These are phyloP conservation scores for Aspergillus bridgeri DNA, from an alignment of 495 filamentous ascomycete genomes.

Conservation along the genomic window DNA sequence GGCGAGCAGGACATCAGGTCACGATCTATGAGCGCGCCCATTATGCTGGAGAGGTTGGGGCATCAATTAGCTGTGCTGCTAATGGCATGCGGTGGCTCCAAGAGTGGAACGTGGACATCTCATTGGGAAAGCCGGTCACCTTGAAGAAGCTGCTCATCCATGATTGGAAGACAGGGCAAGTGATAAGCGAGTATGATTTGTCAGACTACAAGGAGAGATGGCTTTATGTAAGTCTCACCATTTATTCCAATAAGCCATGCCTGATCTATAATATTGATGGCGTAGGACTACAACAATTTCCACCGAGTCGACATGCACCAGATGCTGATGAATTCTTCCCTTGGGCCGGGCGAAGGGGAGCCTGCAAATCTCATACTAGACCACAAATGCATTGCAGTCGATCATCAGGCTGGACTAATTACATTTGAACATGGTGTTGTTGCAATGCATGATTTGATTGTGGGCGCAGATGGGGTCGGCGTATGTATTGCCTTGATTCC, in stretches of 20 bases:
- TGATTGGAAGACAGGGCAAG: slow-evolving; percentile 47
- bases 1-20: slow-evolving; percentile 61
- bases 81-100: slow-evolving; percentile 46
- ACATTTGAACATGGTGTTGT: slow-evolving; percentile 33
- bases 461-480: slow-evolving; percentile 46
- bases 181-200: slow-evolving; percentile 42
- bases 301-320: slow-evolving; percentile 54
- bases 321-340: slow-evolving; percentile 51
- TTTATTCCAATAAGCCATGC: not conserved
- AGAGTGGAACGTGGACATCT: slow-evolving; percentile 42
- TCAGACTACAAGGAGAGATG: slow-evolving; percentile 43
- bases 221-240: slow-evolving; percentile 26
- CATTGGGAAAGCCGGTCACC: slow-evolving; percentile 45
- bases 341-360: slow-evolving; percentile 36
- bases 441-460: slow-evolving; percentile 36
- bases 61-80: slow-evolving; percentile 42
- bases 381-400: slow-evolving; percentile 37
- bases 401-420: slow-evolving; percentile 33
- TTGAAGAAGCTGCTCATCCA: slow-evolving; percentile 46
- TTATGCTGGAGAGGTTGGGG: slow-evolving; percentile 42
- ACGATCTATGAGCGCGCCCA: slow-evolving; percentile 44
- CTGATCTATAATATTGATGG: too few species aligned
- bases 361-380: slow-evolving; percentile 45
- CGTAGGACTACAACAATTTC: slow-evolving; percentile 50
- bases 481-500: not conserved